Percentiles rank a stretch among this genome's conserved stretches.
These are phyloP conservation scores for Trichoderma virens DNA, from an alignment of 495 filamentous ascomycete species.

Conservation along the genomic window DNA sequence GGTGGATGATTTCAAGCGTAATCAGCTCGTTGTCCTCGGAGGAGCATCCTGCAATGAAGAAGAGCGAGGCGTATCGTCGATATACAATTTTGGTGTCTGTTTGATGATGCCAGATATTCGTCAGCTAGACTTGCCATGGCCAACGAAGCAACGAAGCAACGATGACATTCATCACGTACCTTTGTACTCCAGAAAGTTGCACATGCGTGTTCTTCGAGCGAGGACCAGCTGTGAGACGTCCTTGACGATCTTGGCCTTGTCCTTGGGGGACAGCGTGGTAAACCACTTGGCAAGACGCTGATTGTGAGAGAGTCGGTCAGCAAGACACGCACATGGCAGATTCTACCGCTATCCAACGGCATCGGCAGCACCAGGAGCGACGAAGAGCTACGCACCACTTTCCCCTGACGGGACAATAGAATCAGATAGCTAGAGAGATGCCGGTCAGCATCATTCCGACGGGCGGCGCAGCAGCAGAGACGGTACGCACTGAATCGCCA, in stretches of 20 bases:
- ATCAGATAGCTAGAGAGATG: slow-evolving; percentile 73
- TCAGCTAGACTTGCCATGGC: neutral
- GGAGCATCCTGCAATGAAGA: slow-evolving; percentile 96
- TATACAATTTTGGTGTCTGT: slow-evolving; percentile 98
- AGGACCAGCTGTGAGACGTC: slow-evolving; percentile 98
- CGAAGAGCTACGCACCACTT: slow-evolving; percentile 67
- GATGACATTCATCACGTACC: slow-evolving; percentile 38
- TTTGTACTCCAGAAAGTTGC: slow-evolving; percentile 99
- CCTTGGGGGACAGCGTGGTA: slow-evolving; percentile 93
- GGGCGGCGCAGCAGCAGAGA: neutral
- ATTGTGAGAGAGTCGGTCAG: slow-evolving; percentile 22
- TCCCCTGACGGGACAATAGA: slow-evolving; percentile 93
- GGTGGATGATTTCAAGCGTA: slow-evolving; percentile 95
- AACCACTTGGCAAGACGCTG: slow-evolving; percentile 99
- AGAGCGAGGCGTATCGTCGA: slow-evolving; percentile 95
- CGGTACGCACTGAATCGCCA: slow-evolving; percentile 40
- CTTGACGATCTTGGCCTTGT: slow-evolving; percentile 99
- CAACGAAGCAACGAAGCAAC: neutral
- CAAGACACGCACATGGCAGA: slow-evolving; percentile 16
- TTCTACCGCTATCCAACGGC: neutral
- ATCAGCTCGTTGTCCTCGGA: slow-evolving; percentile 96
- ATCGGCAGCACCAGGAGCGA: slow-evolving; percentile 16
- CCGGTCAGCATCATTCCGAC: slow-evolving; percentile 25
- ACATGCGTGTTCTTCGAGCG: slow-evolving; percentile 93
- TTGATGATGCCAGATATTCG: slow-evolving; percentile 15